A percentile compares a stretch with the other conserved stretches of the same genome.
phyloP scores from a whole-genome alignment of 2,329 filamentous ascomycete species.

The Shiraia bambusicola region DNA sequence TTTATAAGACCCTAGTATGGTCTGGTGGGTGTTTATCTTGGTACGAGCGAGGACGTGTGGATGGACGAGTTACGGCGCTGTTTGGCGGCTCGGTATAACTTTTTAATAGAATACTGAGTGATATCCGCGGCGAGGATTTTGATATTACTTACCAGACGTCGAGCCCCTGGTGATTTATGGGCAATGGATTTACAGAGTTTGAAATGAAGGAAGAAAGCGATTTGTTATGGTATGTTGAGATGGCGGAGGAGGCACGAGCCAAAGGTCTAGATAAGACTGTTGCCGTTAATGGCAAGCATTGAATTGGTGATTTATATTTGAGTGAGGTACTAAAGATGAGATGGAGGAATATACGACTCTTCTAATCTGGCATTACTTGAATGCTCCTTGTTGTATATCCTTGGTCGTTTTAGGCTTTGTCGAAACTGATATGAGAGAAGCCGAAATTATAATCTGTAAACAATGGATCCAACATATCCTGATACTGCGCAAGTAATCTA shows the following conservation, averaged over 20 bases:
- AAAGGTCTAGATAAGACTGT: conserved; percentile 12
- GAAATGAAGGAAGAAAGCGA: conserved; percentile 43
- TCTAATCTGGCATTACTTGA: not conserved
- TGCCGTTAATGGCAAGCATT: conserved; percentile 1
- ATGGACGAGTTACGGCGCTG: conserved; percentile 20
- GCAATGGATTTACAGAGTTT: conserved; percentile 50
- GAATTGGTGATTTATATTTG: not conserved
- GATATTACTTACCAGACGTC: conserved; percentile 48
- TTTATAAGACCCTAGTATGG: conserved; percentile 22
- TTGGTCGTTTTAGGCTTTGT: not conserved
- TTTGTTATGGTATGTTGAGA: conserved; percentile 24
- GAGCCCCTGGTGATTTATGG: conserved; percentile 54
- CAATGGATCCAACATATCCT: conserved; percentile 22
- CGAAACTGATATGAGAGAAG: conserved; percentile 6
- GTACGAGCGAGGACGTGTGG: conserved; percentile 20
- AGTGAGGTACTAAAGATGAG: not conserved
- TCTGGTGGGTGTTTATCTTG: conserved; percentile 19
- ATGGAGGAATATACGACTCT: not conserved
- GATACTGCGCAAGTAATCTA: conserved; percentile 22
- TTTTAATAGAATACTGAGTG: conserved; percentile 21
- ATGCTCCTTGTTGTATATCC: not conserved
- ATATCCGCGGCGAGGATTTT: conserved; percentile 53
- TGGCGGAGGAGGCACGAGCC: conserved; percentile 23
- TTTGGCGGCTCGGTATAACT: conserved; percentile 20
- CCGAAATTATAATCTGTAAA: conserved; percentile 17